Percentiles rank a stretch among this genome's conserved stretches.
Conservation (phyloP, 2,329 filamentous ascomycete genomes). For the Fusarium drepaniforme region DNA sequence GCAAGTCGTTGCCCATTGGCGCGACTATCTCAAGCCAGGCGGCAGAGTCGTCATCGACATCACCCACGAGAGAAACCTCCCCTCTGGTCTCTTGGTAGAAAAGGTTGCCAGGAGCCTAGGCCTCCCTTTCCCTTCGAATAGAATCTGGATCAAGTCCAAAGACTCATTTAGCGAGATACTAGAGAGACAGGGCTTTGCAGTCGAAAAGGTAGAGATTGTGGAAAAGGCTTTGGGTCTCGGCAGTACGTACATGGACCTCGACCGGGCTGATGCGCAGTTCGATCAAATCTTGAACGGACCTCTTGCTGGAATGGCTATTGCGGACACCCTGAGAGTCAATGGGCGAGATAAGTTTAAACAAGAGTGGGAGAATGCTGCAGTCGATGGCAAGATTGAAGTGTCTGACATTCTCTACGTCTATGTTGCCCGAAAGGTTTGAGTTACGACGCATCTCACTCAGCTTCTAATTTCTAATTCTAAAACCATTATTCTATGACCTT, state of each 20-base stretch:
- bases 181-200: slow-evolving; percentile 41
- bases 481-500: background rate
- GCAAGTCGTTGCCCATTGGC: slow-evolving; percentile 45
- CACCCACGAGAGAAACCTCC: slow-evolving; percentile 48
- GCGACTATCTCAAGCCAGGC: slow-evolving; percentile 42
- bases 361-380: slow-evolving; percentile 47
- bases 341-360: slow-evolving; percentile 45
- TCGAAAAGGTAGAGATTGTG: slow-evolving; percentile 43
- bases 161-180: slow-evolving; percentile 46
- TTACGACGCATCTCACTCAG: too few species aligned
- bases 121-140: slow-evolving; percentile 44
- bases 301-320: slow-evolving; percentile 30
- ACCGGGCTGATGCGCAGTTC: slow-evolving; percentile 47
- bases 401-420: slow-evolving; percentile 48
- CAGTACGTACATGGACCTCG: slow-evolving; percentile 34
- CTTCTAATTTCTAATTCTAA: background rate
- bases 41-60: slow-evolving; percentile 49
- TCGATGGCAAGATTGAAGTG: slow-evolving; percentile 45
- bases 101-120: slow-evolving; percentile 40
- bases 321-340: slow-evolving; percentile 38
- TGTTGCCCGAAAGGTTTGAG: slow-evolving; percentile 40
- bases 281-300: slow-evolving; percentile 39
- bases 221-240: slow-evolving; percentile 44
- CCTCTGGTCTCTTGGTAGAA: slow-evolving; percentile 43
- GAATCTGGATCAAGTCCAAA: slow-evolving; percentile 45